Evolutionary conservation across 2,329 filamentous ascomycete species (phyloP).

Genomic region (Epichloe gansuensis): DNA sequence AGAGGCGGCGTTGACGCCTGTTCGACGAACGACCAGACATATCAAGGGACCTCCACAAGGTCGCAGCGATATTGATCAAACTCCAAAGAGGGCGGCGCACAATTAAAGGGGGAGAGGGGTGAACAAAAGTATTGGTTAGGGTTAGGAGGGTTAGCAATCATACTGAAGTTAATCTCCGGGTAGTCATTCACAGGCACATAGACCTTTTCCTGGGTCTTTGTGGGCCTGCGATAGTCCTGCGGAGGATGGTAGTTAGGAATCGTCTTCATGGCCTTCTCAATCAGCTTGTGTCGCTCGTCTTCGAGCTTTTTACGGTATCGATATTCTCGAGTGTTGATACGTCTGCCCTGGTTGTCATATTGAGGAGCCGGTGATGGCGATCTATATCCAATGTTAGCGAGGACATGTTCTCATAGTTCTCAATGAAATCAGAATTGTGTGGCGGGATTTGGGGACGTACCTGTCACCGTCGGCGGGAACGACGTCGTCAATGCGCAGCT

Average conservation of each 20-base stretch:
- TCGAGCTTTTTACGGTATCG: slow-evolving; percentile 96
- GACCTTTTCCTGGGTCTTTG: slow-evolving; percentile 99
- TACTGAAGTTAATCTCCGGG: slow-evolving; percentile 99
- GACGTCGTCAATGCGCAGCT: slow-evolving; percentile 97
- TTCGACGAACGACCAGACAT: slow-evolving; percentile 22
- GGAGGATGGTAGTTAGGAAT: slow-evolving; percentile 99
- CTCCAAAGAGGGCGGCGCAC: slow-evolving; percentile 22
- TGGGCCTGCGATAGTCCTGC: slow-evolving; percentile 94
- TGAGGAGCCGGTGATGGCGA: slow-evolving; percentile 92
- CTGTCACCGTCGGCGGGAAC: slow-evolving; percentile 92
- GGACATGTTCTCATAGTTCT: not conserved
- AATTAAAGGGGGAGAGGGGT: slow-evolving; percentile 19
- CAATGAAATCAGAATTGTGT: not conserved
- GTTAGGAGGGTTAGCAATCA: slow-evolving; percentile 97
- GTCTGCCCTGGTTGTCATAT: slow-evolving; percentile 98
- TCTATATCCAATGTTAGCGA: slow-evolving; percentile 33
- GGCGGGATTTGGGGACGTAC: slow-evolving; percentile 39
- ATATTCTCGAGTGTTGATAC: slow-evolving; percentile 98
- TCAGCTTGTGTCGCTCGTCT: slow-evolving; percentile 95
- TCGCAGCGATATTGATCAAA: slow-evolving; percentile 30
- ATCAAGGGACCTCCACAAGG: slow-evolving; percentile 20
- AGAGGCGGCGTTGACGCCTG: not conserved
- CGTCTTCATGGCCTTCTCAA: slow-evolving; percentile 98
- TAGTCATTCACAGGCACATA: slow-evolving; percentile 99
- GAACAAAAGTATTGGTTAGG: slow-evolving; percentile 45